Conservation (phyloP, 2,329 filamentous ascomycete species). For the Fusarium falciforme region DNA sequence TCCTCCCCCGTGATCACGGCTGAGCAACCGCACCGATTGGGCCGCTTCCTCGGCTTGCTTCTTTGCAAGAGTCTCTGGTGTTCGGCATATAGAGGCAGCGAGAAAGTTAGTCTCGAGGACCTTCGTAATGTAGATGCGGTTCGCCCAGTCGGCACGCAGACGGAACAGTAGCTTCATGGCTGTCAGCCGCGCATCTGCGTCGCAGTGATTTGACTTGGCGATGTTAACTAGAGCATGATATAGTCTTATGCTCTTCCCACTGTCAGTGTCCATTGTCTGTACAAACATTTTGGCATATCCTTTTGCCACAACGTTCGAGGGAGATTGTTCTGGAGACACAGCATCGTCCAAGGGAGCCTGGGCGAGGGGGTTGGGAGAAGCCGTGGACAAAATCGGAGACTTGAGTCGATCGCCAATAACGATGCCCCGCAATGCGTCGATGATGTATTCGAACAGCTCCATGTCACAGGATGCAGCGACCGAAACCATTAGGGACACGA, state of each 20-base stretch:
- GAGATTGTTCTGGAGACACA: slow-evolving; percentile 58
- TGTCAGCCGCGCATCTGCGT: slow-evolving; percentile 76
- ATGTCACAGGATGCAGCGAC: slow-evolving; percentile 71
- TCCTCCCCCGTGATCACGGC: slow-evolving; percentile 55
- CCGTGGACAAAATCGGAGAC: slow-evolving; percentile 53
- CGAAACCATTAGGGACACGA: slow-evolving; percentile 72
- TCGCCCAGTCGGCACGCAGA: slow-evolving; percentile 83
- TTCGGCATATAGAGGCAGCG: slow-evolving; percentile 77
- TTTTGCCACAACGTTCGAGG: slow-evolving; percentile 76
- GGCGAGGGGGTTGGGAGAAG: slow-evolving; percentile 38
- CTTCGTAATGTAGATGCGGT: slow-evolving; percentile 77
- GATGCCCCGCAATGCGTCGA: slow-evolving; percentile 63
- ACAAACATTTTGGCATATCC: slow-evolving; percentile 83
- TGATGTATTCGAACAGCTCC: slow-evolving; percentile 68
- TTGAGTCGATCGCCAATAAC: slow-evolving; percentile 61
- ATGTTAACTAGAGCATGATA: slow-evolving; percentile 75
- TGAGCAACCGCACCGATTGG: slow-evolving; percentile 56
- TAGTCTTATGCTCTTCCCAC: slow-evolving; percentile 70
- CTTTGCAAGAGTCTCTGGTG: slow-evolving; percentile 62
- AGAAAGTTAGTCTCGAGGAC: slow-evolving; percentile 79
- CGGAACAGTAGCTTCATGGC: slow-evolving; percentile 85
- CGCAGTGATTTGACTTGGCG: slow-evolving; percentile 68
- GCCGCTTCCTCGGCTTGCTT: slow-evolving; percentile 65
- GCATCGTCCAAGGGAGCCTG: slow-evolving; percentile 35
- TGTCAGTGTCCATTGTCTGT: slow-evolving; percentile 74